Evolutionary conservation across 306 rosid genomes (phyloP), one percentile per base, ranked within the genome.

Genomic region (Castanospermum australe): DNA sequence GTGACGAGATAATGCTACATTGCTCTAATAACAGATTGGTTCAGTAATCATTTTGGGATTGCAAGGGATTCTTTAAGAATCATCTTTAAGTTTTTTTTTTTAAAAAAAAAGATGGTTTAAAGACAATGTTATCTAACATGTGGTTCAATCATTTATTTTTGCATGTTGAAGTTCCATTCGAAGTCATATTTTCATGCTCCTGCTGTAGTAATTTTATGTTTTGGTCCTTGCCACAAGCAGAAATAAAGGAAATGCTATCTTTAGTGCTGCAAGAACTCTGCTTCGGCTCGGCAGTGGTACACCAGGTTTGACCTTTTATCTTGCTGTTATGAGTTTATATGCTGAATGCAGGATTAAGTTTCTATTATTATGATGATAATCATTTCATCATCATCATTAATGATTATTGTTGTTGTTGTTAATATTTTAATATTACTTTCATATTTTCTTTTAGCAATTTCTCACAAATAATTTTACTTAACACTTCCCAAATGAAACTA

Each of bases 241-340:
- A 95, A 86, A 92, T 90, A 85, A 95, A 91, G 82, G 98, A 95
- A 79, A 72, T 91, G 41, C 76, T 95, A 83, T 69, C 96, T 76
- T 52, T 95, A 68, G 94, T 84, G 73, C 84, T 95, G 85, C 84
- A 73, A 81, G 98, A 86, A 84, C 90, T 95, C 79, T 73, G 86
- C 57, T 95, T 95, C 77, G 92, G 90, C 86, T 82, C 97, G 18
- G 99, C 97, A 17, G 99, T 95, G 83, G 98, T 95, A 57, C 98
- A 95, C 86, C 99, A 95, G 93, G 94, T 93, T 81, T 71, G 90
- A n/a, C 33, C 32, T 45, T 73, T 39, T 59, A 73, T 70, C 45
- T 50, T 38, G 32, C 56, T 67, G 30, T 61, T 77, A 57, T 18
- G 30, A 52, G 45, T 44, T 65, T 47, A 56, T 54, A 39, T 57